A percentile compares a stretch with the other conserved stretches of the same genome.
Conservation (phyloP, 2,329 filamentous ascomycete species). For the Botrytis squamosa region DNA sequence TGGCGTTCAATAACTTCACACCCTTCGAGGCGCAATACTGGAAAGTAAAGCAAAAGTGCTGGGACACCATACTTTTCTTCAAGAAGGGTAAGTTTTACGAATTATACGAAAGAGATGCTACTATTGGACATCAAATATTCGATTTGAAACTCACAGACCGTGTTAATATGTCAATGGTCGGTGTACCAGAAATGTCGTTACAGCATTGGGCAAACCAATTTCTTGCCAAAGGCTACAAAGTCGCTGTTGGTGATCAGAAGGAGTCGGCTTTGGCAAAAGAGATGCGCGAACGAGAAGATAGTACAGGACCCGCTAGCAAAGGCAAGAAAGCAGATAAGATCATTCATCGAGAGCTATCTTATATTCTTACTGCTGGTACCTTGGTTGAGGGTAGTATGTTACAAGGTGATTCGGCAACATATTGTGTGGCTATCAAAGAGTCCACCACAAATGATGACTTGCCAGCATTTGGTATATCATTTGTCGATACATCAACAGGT, state of each 20-base stretch:
- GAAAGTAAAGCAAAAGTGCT: slow-evolving; percentile 98
- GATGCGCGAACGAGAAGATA: slow-evolving; percentile 87
- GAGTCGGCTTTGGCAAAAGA: slow-evolving; percentile 95
- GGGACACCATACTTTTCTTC: slow-evolving; percentile 98
- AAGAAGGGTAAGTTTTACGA: slow-evolving; percentile 99
- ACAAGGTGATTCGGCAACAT: slow-evolving; percentile 95
- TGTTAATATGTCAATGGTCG: slow-evolving; percentile 99
- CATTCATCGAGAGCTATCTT: slow-evolving; percentile 85
- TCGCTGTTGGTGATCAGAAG: slow-evolving; percentile 93
- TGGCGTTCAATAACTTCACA: slow-evolving; percentile 79
- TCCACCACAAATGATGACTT: slow-evolving; percentile 61
- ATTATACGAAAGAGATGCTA: slow-evolving; percentile 96
- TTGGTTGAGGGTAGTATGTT: slow-evolving; percentile 96
- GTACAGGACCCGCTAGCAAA: slow-evolving; percentile 25
- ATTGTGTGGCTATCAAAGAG: slow-evolving; percentile 93
- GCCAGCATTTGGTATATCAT: slow-evolving; percentile 86
- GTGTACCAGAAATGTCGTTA: slow-evolving; percentile 92
- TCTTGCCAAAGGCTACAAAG: slow-evolving; percentile 96
- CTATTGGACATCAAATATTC: slow-evolving; percentile 92
- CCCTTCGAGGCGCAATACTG: slow-evolving; percentile 98
- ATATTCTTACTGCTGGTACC: slow-evolving; percentile 87
- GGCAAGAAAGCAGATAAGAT: slow-evolving; percentile 70
- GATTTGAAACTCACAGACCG: slow-evolving; percentile 96
- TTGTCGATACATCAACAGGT: slow-evolving; percentile 93
- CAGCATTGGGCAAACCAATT: slow-evolving; percentile 98